phyloP scores from a whole-genome alignment of 208 protist genomes.

The Blechomonas ayalai region DNA sequence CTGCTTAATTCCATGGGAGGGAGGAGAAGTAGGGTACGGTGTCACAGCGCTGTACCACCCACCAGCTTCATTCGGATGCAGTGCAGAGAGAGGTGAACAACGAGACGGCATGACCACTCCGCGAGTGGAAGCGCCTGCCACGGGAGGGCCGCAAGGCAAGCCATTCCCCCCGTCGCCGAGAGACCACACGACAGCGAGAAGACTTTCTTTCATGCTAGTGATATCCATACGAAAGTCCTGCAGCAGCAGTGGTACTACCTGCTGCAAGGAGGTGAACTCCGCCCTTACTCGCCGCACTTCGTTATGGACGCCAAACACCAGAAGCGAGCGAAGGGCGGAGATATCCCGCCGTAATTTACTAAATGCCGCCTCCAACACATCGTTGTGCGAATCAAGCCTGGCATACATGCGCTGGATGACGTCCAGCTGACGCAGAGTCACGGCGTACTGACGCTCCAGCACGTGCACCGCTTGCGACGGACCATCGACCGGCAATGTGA shows the following conservation, averaged over 20 bases:
- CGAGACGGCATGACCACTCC: no score
- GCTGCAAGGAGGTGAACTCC: slow-evolving; percentile 23
- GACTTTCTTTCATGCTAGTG: no score
- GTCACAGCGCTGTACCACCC: no score
- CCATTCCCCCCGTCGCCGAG: no score
- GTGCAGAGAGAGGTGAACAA: no score
- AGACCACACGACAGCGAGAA: no score
- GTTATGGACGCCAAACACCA: slow-evolving; percentile 21
- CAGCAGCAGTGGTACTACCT: slow-evolving; percentile 32
- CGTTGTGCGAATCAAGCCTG: slow-evolving; percentile 25
- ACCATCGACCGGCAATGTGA: no score
- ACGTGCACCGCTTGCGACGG: slow-evolving; percentile 28
- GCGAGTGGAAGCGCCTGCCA: no score
- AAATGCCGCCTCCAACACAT: slow-evolving; percentile 20
- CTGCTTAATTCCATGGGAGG: no score
- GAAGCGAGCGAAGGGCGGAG: slow-evolving; percentile 4
- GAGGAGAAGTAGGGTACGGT: no score
- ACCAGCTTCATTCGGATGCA: no score
- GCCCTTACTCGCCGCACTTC: slow-evolving; percentile 24
- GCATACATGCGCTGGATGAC: slow-evolving; percentile 16
- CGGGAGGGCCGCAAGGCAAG: no score
- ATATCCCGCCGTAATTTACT: slow-evolving; percentile 9
- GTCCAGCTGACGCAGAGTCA: slow-evolving; percentile 21
- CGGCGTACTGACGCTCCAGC: slow-evolving; percentile 33
- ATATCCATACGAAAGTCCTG: slow-evolving; percentile 22